phyloP scores from a whole-genome alignment of 2,329 filamentous ascomycete genomes.

The Acephala macrosclerotiorum region DNA sequence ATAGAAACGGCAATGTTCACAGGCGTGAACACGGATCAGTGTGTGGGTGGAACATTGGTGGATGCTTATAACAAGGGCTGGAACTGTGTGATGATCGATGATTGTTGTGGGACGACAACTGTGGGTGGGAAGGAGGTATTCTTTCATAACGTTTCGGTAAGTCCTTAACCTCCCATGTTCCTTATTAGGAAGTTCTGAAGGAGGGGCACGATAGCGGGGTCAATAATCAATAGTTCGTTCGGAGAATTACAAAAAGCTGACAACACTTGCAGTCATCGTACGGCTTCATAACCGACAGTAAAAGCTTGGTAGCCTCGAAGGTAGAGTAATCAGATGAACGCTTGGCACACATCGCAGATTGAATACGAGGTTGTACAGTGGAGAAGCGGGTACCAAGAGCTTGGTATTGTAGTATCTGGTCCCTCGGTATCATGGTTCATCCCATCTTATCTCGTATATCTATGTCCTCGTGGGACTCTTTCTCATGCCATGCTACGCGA shows the following conservation, averaged over 20 bases:
- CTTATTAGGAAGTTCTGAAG: constrained; percentile 13
- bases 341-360: background rate
- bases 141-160: constrained; percentile 47
- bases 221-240: background rate
- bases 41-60: constrained; percentile 61
- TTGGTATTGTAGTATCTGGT: background rate
- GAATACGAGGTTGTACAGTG: constrained; percentile 17
- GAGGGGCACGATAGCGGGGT: too few species aligned
- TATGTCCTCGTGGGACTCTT: constrained; percentile 6
- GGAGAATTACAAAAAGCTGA: constrained; percentile 12
- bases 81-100: constrained; percentile 62
- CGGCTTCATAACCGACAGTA: constrained; percentile 37
- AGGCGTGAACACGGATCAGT: constrained; percentile 69
- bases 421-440: background rate
- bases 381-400: background rate
- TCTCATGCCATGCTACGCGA: background rate
- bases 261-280: constrained; percentile 23
- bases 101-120: constrained; percentile 61
- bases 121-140: constrained; percentile 46
- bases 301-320: constrained; percentile 27
- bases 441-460: background rate
- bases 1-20: constrained; percentile 61
- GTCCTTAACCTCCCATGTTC: constrained; percentile 33
- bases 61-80: constrained; percentile 64
- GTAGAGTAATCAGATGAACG: constrained; percentile 3